These are phyloP conservation scores for Exobasidium rhododendri DNA, from an alignment of 1,284 basidiomycete species.

Conservation along the genomic window DNA sequence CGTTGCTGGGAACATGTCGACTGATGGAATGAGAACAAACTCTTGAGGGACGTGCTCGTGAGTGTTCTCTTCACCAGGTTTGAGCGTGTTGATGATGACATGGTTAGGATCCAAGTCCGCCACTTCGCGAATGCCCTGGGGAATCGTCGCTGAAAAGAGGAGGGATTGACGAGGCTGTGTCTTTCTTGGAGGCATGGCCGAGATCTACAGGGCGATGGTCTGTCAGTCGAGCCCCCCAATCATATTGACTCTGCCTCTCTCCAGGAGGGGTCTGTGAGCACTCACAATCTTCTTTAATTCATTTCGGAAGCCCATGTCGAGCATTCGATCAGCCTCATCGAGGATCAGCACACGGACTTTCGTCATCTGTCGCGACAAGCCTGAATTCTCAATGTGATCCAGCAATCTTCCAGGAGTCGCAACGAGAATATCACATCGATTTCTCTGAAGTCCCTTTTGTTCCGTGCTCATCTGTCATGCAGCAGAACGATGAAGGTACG, in stretches of 20 bases:
- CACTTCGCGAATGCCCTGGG: conserved; percentile 55
- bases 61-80: conserved; percentile 65
- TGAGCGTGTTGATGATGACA: conserved; percentile 65
- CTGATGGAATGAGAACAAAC: conserved; percentile 23
- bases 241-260: conserved; percentile 81
- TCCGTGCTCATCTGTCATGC: conserved; percentile 45
- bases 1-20: conserved; percentile 59
- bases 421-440: conserved; percentile 57
- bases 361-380: conserved; percentile 48
- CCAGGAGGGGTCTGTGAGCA: conserved; percentile 74
- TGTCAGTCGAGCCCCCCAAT: conserved; percentile 93
- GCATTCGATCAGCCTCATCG: conserved; percentile 59
- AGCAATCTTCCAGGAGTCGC: conserved; percentile 60
- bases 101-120: conserved; percentile 56
- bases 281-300: conserved; percentile 50
- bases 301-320: conserved; percentile 55
- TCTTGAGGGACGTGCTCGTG: conserved; percentile 67
- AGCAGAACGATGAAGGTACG: conserved; percentile 61
- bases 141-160: conserved; percentile 60
- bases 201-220: conserved; percentile 82
- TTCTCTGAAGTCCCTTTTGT: conserved; percentile 40
- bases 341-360: conserved; percentile 55
- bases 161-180: conserved; percentile 55
- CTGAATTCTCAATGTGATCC: conserved; percentile 57
- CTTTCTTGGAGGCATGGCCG: conserved; percentile 49